Evolutionary conservation across 768 basidiomycete genomes (phyloP).

Genomic region (Serendipita vermifera): DNA sequence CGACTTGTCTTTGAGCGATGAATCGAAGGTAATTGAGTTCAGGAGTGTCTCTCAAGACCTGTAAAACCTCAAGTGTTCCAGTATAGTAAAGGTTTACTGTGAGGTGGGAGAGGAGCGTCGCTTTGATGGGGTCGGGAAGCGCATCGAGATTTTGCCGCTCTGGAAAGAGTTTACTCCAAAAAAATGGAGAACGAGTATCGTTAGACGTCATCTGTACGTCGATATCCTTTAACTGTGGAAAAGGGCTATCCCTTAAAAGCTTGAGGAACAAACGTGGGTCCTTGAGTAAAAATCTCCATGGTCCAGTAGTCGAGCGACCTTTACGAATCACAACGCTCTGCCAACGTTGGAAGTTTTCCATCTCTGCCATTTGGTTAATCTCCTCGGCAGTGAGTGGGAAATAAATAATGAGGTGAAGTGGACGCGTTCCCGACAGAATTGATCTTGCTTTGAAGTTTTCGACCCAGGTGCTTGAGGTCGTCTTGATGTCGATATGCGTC

Average conservation of each 20-base stretch:
- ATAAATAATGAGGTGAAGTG: not conserved
- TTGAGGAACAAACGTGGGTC: not conserved
- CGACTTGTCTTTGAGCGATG: not conserved
- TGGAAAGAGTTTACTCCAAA: slow-evolving; percentile 4
- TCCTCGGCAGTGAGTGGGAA: slow-evolving; percentile 1
- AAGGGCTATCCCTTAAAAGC: not conserved
- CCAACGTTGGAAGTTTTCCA: not conserved
- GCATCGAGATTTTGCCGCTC: not conserved
- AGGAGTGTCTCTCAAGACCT: not conserved
- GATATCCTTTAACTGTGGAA: not conserved
- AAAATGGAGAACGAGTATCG: not conserved
- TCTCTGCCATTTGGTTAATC: not conserved
- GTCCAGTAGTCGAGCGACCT: not conserved
- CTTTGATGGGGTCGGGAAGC: not conserved
- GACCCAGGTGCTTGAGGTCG: not conserved
- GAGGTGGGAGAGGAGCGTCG: not conserved
- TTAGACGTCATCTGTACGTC: not conserved
- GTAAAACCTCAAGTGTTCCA: not conserved
- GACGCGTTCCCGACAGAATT: not conserved
- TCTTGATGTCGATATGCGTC: not conserved
- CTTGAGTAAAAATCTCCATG: not conserved
- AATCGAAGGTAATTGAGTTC: not conserved
- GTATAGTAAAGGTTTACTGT: slow-evolving; percentile 3
- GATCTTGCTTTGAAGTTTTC: not conserved
- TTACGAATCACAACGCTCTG: not conserved